Percentiles rank a stretch among this genome's conserved stretches.
These are phyloP conservation scores for Diaporthe destruens DNA, from an alignment of 2,329 filamentous ascomycete genomes.

Conservation along the genomic window DNA sequence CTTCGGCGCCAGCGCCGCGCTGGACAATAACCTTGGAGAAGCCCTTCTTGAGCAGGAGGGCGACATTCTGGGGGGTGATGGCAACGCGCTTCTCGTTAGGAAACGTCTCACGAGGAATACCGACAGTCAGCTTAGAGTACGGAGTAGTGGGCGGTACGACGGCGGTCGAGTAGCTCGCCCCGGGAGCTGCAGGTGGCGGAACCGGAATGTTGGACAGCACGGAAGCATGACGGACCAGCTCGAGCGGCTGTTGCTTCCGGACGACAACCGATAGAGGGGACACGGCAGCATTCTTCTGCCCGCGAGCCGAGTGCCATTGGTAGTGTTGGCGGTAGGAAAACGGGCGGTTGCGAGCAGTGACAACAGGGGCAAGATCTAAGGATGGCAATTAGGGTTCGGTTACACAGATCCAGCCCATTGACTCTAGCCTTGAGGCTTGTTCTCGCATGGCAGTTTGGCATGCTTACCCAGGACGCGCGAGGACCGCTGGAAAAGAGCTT, in stretches of 20 bases:
- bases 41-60: conserved; percentile 86
- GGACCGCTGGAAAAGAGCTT: conserved; percentile 41
- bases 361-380: conserved; percentile 31
- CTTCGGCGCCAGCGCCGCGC: conserved; percentile 80
- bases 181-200: conserved; percentile 41
- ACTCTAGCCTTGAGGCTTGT: conserved; percentile 17
- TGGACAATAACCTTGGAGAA: conserved; percentile 83
- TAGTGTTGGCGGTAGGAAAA: conserved; percentile 46
- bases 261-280: conserved; percentile 45
- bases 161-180: conserved; percentile 56
- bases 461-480: conserved; percentile 43
- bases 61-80: conserved; percentile 85
- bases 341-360: conserved; percentile 19
- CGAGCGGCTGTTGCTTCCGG: conserved; percentile 50
- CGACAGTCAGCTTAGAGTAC: conserved; percentile 80
- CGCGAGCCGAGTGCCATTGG: conserved; percentile 56
- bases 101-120: conserved; percentile 83
- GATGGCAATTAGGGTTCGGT: conserved; percentile 13
- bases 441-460: neutral
- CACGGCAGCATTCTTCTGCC: conserved; percentile 45
- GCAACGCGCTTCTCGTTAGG: conserved; percentile 85
- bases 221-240: conserved; percentile 57
- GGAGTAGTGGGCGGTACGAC: conserved; percentile 65
- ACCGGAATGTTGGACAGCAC: conserved; percentile 48
- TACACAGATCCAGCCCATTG: neutral